Base-by-base conservation (phyloP, 1,139 yeast species). In the Debaryomyces fabryi region DNA sequence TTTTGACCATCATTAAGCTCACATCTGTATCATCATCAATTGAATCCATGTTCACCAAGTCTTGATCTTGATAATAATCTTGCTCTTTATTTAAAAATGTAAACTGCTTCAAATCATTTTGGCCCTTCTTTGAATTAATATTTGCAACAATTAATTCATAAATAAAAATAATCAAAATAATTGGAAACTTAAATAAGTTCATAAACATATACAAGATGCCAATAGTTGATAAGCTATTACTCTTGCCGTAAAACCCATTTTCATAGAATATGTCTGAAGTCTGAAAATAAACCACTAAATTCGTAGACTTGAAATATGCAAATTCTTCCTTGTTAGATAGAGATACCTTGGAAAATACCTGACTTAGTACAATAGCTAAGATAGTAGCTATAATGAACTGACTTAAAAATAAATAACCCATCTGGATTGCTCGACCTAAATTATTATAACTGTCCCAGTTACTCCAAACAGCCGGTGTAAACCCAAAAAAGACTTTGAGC, bases 381-480 rank as follows among this genome's bases (percentile, higher is more conserved):
- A 83, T 81, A 1, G 86, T 80, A 15, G 83, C 71, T 13, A 83
- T 76, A 42, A 83, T 77, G 55, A 81, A 83, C 50, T 82, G 85
- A 46, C 82, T 79, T 53, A 82, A 68, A 52, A 82, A 82, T 42
- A 82, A 68, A 57, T 80, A 83, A 21, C 80, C 72, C 62, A 82
- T 70, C 52, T 80, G 76, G 32, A 80, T 72, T 10, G 67, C 58
- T 44, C 79, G 70, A 1, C 87, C 87, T 33, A 81, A 62, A 3
- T 67, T 58, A 43, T 81, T 77, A 57, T 77, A 82, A 49, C 72
- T 68, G 40, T 72, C 68, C 86, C 86, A 81, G 52, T 79, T 78
- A 45, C 76, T 72, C 87, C 87, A 83, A 1, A 82, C 86, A 0
- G 85, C 81, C 0, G 86, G 86, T 0, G 86, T 82, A 58, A 80